Percentiles rank a stretch among this genome's conserved stretches.
Conservation (phyloP, 495 filamentous ascomycete genomes). For the Daldinia concentrica region DNA sequence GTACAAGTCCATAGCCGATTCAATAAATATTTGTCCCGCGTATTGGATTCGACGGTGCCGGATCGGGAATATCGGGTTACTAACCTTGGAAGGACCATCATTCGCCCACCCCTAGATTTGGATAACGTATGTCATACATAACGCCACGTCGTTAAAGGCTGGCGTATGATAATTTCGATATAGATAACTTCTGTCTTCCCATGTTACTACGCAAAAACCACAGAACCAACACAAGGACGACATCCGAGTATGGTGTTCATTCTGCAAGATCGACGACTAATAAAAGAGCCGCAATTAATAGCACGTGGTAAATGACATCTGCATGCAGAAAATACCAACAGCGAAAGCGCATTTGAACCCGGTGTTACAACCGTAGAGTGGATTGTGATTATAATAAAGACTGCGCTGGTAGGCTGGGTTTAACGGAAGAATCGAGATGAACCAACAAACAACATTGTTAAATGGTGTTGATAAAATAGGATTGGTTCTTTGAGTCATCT, state of each 20-base stretch:
- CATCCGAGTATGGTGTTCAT: too few species aligned
- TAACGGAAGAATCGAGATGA: not conserved
- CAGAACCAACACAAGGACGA: too few species aligned
- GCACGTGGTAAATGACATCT: conserved; percentile 34
- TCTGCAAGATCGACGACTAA: not conserved
- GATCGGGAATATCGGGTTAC: not conserved
- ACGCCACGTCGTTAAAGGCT: too few species aligned
- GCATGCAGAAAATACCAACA: conserved; percentile 16
- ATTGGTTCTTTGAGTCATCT: conserved; percentile 3
- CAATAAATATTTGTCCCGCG: not conserved
- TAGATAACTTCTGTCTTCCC: too few species aligned
- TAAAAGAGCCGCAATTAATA: conserved; percentile 14
- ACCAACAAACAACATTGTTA: not conserved
- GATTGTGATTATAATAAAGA: not conserved
- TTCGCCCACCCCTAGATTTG: not conserved
- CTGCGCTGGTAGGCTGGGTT: not conserved
- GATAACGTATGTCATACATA: too few species aligned
- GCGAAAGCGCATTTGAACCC: conserved; percentile 2
- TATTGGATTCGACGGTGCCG: not conserved
- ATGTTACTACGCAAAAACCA: too few species aligned
- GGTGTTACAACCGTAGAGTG: conserved; percentile 14
- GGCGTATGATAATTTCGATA: too few species aligned
- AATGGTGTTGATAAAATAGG: not conserved
- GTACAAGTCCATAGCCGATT: not conserved
- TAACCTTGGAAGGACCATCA: not conserved